A percentile compares a stretch with the other conserved stretches of the same genome.
Evolutionary conservation across 2,329 filamentous ascomycete genomes (phyloP).

Genomic region (Lasiodiplodia hormozganensis): DNA sequence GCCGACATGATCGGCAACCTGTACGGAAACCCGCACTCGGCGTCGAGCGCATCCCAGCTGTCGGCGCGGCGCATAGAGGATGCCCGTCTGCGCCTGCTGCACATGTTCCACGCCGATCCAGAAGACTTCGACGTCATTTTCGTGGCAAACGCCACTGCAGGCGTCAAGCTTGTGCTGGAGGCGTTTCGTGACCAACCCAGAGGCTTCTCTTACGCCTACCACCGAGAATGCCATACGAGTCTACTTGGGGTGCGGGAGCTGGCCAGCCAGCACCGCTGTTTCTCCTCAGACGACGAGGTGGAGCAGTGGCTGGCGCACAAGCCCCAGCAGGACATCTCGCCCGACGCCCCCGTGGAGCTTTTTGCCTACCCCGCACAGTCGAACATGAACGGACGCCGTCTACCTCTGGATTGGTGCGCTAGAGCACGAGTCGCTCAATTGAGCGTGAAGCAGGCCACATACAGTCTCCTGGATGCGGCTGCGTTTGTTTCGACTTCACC

Average conservation of each 20-base stretch:
- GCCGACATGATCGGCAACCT: conserved; percentile 78
- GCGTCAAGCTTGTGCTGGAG: conserved; percentile 85
- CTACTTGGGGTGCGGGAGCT: conserved; percentile 79
- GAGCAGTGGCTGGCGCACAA: conserved; percentile 66
- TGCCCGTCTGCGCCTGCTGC: conserved; percentile 71
- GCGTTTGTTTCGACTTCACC: conserved; percentile 79
- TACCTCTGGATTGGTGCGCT: conserved; percentile 73
- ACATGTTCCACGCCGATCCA: conserved; percentile 82
- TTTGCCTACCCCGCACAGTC: conserved; percentile 92
- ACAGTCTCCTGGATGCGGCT: conserved; percentile 83
- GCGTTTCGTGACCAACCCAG: conserved; percentile 70
- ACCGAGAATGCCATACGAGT: conserved; percentile 85
- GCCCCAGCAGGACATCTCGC: conserved; percentile 33
- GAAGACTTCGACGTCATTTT: conserved; percentile 87
- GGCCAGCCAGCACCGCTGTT: conserved; percentile 69
- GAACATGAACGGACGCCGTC: conserved; percentile 83
- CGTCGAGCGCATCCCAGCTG: conserved; percentile 78
- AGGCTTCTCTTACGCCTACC: conserved; percentile 86
- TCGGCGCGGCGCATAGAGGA: conserved; percentile 79
- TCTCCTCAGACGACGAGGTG: conserved; percentile 69
- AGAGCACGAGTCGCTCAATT: conserved; percentile 43
- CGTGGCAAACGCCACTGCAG: conserved; percentile 89
- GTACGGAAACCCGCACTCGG: conserved; percentile 92
- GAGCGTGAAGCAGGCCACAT: conserved; percentile 53
- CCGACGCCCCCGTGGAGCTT: conserved; percentile 47